A percentile compares a stretch with the other conserved stretches of the same genome.
These are phyloP conservation scores for Aphanomyces stellatus DNA, from an alignment of 352 stramenopile genomes.

Conservation along the genomic window DNA sequence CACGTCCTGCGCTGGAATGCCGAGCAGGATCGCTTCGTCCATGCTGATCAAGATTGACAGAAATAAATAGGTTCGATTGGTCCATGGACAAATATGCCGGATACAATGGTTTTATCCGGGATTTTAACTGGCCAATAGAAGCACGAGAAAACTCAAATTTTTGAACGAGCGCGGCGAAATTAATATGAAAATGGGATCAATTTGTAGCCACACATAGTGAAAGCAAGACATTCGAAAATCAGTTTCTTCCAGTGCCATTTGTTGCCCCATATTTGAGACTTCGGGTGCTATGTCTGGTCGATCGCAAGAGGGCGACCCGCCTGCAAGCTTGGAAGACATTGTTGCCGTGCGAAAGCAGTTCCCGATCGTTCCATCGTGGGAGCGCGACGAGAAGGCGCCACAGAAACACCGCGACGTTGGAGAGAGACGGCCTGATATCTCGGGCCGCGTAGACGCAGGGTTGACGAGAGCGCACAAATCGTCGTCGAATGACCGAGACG, in stretches of 20 bases:
- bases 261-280: no score
- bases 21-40: slow-evolving; percentile 56
- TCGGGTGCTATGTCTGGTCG: no score
- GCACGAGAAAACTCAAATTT: no score
- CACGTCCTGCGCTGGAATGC: slow-evolving; percentile 55
- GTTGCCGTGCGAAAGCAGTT: not conserved
- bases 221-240: no score
- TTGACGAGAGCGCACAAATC: not conserved
- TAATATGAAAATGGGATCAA: not conserved
- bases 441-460: not conserved
- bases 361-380: not conserved
- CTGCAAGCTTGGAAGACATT: not conserved
- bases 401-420: no score
- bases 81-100: not conserved
- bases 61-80: not conserved
- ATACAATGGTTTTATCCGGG: not conserved
- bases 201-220: no score
- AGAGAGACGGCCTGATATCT: not conserved
- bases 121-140: no score
- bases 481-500: not conserved
- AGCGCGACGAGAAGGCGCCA: not conserved
- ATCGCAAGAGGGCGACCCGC: not conserved
- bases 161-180: not conserved
- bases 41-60: slow-evolving; percentile 22
- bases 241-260: no score